Base-by-base conservation (phyloP, 495 filamentous ascomycete species). In the Neurospora sp. region DNA sequence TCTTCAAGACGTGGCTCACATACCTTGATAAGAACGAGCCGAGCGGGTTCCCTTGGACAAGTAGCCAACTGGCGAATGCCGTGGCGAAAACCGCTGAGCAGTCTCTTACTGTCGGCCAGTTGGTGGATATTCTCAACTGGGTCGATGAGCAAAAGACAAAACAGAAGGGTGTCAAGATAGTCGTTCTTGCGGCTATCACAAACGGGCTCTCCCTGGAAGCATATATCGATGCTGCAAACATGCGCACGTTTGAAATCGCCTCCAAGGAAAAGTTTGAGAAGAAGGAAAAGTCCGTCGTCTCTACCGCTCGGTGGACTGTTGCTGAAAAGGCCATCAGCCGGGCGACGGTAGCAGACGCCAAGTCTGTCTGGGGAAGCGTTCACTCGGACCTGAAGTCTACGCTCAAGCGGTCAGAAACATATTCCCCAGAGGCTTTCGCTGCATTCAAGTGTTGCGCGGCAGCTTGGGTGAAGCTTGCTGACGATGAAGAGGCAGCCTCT, bases 1-100 rank as follows among this genome's bases (percentile, higher is more conserved):
- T 95, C 77, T 81, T 94, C 76, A 83, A 85, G 39, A 78, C 87
- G 16, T 96, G 93, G 93, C 83, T 88, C 59, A 80, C 83, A 11
- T 88, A 91, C 76, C 85, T 95, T 10, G 73, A 73, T 69, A 39
- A 42, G 23, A 40, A 86, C 83, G 75, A 83, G 82, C 54, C 83
- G 82, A 39, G 84, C 16, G 54, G 54, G 14, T 66, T 66, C 3
- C 27, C 54, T 37, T 93, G 91, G 92, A 87, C 90, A 75, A 87
- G 91, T 74, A 83, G 88, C 72, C 85, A 85, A 70, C 78, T 93
- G n/a, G 85, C 85, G 41, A 54, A 77, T 66, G 75, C 81, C 46
- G 79, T 89, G 27, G 78, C 82, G 40, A 77, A 76, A 8, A 74
- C 84, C 9, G 39, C 89, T 3, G 83, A 87, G 48, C 70, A 76